Percentiles rank a stretch among this genome's conserved stretches.
These are phyloP conservation scores for Protea cynaroides DNA, from an alignment of 164 flowering plant genomes.

Conservation along the genomic window DNA sequence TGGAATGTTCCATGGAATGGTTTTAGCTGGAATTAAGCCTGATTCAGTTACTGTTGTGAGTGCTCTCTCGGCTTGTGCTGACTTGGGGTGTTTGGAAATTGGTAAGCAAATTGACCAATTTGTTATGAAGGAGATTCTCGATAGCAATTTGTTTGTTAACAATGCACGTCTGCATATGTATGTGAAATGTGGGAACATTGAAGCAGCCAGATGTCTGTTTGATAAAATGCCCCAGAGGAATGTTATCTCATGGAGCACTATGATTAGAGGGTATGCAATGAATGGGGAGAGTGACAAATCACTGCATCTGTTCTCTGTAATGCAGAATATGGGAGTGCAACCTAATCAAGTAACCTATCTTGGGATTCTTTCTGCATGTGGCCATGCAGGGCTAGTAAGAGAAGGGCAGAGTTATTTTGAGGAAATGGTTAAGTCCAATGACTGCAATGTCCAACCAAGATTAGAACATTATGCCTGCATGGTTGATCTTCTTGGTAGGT, in stretches of 20 bases:
- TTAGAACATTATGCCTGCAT: slow-evolving; percentile 43
- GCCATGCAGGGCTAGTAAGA: slow-evolving; percentile 38
- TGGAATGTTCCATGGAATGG: slow-evolving; percentile 25
- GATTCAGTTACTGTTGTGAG: slow-evolving; percentile 31
- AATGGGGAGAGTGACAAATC: slow-evolving; percentile 37
- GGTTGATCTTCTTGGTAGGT: slow-evolving; percentile 47
- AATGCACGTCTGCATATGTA: slow-evolving; percentile 38
- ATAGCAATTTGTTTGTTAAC: slow-evolving; percentile 24
- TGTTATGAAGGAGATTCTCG: slow-evolving; percentile 17
- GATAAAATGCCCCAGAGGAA: slow-evolving; percentile 27
- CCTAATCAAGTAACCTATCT: slow-evolving; percentile 41
- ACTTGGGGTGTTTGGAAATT: slow-evolving; percentile 30
- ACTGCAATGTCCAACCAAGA: slow-evolving; percentile 24
- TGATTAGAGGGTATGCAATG: slow-evolving; percentile 38
- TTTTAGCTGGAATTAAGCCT: slow-evolving; percentile 17
- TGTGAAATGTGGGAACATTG: slow-evolving; percentile 33
- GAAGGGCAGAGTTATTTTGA: slow-evolving; percentile 31
- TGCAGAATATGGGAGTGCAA: slow-evolving; percentile 25
- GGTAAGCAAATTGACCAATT: slow-evolving; percentile 24
- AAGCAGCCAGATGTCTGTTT: slow-evolving; percentile 26
- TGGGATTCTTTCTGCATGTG: slow-evolving; percentile 37
- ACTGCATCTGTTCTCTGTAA: slow-evolving; percentile 25
- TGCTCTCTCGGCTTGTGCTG: slow-evolving; percentile 35
- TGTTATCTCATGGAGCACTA: slow-evolving; percentile 44
- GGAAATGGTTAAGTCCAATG: slow-evolving; percentile 23